Evolutionary conservation across 139 green algal genomes (phyloP), one percentile per base, ranked within the genome.

Genomic region (Penium margaritaceum): DNA sequence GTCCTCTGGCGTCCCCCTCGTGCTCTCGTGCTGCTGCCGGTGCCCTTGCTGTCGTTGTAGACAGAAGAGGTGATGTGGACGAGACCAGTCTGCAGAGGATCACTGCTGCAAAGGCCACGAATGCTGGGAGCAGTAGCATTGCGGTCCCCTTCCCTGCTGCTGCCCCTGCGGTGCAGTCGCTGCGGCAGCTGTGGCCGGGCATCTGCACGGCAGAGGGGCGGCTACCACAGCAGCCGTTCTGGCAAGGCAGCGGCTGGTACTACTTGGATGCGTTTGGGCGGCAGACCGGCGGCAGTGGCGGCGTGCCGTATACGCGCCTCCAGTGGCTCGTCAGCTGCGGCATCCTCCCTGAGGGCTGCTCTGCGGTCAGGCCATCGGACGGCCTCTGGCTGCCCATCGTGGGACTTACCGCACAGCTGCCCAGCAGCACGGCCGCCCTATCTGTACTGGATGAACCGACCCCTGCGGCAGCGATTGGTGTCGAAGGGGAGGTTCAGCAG

Each of bases 191-290:
- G 7, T 35, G 29, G 24, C 27, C 55, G 27, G 29, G 55, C 27
- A 64, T 64, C 29, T 60, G 29, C 51, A 64, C 55, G 27, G 21
- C 55, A 12, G 27, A 64, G 9, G 55, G 29, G 27, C 27, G n/a
- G 27, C 21, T 63, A n/a, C 44, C 33, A 24, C 66, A 66, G 36
- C 44, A 43, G 19, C 66, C 46, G 17, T 63, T 74, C 27, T 34
- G 32, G n/a, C 24, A 74, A n/a, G 37, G 54, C n/a, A 43, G 9
- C 15, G 5, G 4, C 5, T 74, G 66, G 66, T 74, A 38, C 41
- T 74, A 74, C 41, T 34, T 34, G 21, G 66, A 74, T 30, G 66
- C 38, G 6, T 66, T 74, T 37, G 66, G 66, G 33, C 66, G 66
- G 66, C 38, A 74, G 66, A 37, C 66, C 21, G 66, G 66, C 6